A percentile compares a stretch with the other conserved stretches of the same genome.
Evolutionary conservation across 345 rosid species (phyloP).

Genomic region (Mangifera indica): DNA sequence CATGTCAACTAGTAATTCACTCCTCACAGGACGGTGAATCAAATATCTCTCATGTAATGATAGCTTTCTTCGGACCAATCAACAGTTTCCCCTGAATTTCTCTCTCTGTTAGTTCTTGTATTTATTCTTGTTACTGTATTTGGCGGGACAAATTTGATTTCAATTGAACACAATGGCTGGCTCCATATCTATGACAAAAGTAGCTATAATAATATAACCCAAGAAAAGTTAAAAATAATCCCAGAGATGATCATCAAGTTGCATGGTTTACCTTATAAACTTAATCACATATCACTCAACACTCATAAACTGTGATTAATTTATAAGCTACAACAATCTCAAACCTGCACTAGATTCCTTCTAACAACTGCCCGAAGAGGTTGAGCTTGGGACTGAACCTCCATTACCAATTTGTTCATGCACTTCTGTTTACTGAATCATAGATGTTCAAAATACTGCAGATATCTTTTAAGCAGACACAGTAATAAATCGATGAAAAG

Average conservation of each 20-base stretch:
- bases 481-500: not conserved
- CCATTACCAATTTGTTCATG: conserved; percentile 22
- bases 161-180: too few relatives aligned
- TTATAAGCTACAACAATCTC: too few relatives aligned
- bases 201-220: too few relatives aligned
- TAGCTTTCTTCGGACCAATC: not conserved
- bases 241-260: too few relatives aligned
- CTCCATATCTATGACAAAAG: too few relatives aligned
- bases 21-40: conserved; percentile 27
- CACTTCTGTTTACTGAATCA: conserved; percentile 21
- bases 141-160: too few relatives aligned
- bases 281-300: too few relatives aligned
- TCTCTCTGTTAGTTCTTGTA: not conserved
- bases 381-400: conserved; percentile 21
- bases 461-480: not conserved
- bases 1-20: conserved; percentile 26
- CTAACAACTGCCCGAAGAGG: conserved; percentile 20
- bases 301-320: too few relatives aligned
- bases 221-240: not conserved
- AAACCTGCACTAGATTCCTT: conserved; percentile 20
- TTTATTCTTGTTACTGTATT: not conserved
- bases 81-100: not conserved
- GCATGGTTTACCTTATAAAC: too few relatives aligned
- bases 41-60: not conserved
- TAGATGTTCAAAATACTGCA: not conserved